These are phyloP conservation scores for Penicillium aurantiogriseum DNA, from an alignment of 2,329 filamentous ascomycete genomes.

Conservation along the genomic window DNA sequence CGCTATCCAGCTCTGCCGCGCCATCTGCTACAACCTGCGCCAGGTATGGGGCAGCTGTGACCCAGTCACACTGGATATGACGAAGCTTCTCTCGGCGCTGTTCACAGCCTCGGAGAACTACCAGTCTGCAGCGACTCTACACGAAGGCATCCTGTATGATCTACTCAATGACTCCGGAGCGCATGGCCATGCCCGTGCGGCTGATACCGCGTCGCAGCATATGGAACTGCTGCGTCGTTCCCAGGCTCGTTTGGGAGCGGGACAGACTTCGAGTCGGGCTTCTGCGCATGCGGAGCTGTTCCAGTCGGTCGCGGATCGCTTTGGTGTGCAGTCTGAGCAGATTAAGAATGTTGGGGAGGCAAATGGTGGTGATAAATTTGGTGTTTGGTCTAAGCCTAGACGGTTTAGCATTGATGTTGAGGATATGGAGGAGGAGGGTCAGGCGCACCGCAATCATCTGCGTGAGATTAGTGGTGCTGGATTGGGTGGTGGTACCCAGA, in stretches of 20 bases:
- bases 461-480: constrained; percentile 31
- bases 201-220: constrained; percentile 31
- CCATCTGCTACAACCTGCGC: constrained; percentile 57
- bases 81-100: constrained; percentile 50
- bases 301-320: constrained; percentile 29
- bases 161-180: constrained; percentile 29
- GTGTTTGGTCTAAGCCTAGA: constrained; percentile 34
- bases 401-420: constrained; percentile 36
- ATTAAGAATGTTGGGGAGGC: constrained; percentile 21
- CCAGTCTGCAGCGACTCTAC: constrained; percentile 31
- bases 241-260: constrained; percentile 23
- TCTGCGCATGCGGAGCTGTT: constrained; percentile 27
- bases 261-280: constrained; percentile 14
- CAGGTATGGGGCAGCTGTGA: constrained; percentile 53
- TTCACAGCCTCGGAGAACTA: constrained; percentile 44
- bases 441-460: constrained; percentile 32
- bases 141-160: constrained; percentile 33
- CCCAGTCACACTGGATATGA: constrained; percentile 50
- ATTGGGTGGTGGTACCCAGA: constrained; percentile 24
- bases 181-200: constrained; percentile 16
- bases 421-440: constrained; percentile 27
- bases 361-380: constrained; percentile 26
- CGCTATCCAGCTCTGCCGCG: constrained; percentile 50
- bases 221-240: constrained; percentile 33
- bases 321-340: constrained; percentile 26